Base-by-base conservation (phyloP, 768 basidiomycete genomes). In the Leccinellum rugosiceps region DNA sequence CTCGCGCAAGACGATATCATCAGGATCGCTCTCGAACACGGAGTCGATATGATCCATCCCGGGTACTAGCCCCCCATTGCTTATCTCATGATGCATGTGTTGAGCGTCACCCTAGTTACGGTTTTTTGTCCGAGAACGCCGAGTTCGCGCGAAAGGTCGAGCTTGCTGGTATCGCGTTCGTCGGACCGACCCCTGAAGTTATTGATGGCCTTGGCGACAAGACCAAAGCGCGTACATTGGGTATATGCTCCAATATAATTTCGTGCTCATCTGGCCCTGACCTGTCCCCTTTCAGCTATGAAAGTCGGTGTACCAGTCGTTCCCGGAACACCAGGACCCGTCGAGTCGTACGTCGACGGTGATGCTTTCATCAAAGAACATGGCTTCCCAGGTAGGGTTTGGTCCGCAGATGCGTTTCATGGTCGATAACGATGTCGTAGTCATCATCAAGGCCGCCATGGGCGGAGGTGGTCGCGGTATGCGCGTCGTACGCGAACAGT, bases 401-500 rank as follows among this genome's bases (percentile, higher is more conserved):
- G 44, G 28, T 50, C 49, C 26, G 31, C 10, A 30, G 26, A 25
- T 30, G 3, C 38, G 47, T 53, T 50, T 45, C 52, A 14, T 56
- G 50, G 17, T 48, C 13, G 28, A 56, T 31, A 45, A 51, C 49
- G 10, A 66, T 48, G 26, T 72, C 30, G 70, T 32, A 87, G 94
- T 99, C 54, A 98, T 99, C 73, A 98, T 99, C 84, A 99, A 98
- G 77, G 97, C 97, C 38, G 96, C 96, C 9, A 95, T 97, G 92
- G 96, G 96, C 57, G 96, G 95, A 57, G 96, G 96, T 65, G 97
- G 97, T 53, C 92, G 96, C 65, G 97, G 97, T 58, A 99, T 98
- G 97, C 91, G 97, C 67, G 96, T 99, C 55, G 97, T 99, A 32
- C 87, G 93, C 60, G 92, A 94, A 68, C 89, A 95, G 72, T 87